These are phyloP conservation scores for Straminergon stramineum DNA, from an alignment of 225 moss, liverwort and hornwort genomes.

Conservation along the genomic window DNA sequence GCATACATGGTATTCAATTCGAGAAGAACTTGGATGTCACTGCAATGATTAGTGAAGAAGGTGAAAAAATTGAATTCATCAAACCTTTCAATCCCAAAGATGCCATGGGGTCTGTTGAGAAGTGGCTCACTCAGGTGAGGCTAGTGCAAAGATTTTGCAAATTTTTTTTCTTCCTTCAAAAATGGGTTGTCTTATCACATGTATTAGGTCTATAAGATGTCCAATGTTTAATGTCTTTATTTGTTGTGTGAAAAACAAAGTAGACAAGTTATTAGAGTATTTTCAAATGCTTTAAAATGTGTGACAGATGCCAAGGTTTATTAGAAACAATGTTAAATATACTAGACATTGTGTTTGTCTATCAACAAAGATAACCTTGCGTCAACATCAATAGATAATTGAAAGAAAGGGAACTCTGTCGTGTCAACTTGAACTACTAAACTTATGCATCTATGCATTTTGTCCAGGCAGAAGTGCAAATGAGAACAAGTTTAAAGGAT, in stretches of 20 bases:
- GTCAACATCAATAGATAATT: neutral
- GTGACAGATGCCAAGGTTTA: neutral
- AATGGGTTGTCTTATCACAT: rapidly evolving
- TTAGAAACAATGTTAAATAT: neutral
- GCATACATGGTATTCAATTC: slow-evolving; percentile 58
- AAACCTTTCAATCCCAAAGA: slow-evolving; percentile 72
- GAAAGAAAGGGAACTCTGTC: neutral
- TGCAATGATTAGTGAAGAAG: slow-evolving; percentile 74
- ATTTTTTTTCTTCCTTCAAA: neutral
- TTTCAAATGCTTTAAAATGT: neutral
- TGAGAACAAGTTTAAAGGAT: slow-evolving; percentile 53
- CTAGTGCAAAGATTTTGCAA: neutral
- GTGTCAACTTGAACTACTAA: neutral
- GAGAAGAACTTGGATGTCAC: slow-evolving; percentile 23
- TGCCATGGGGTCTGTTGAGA: slow-evolving; percentile 75
- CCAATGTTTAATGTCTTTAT: neutral
- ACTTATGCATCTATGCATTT: neutral
- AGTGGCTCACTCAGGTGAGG: slow-evolving; percentile 64
- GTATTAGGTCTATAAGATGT: neutral
- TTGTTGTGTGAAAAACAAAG: rapidly evolving
- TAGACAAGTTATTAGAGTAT: neutral
- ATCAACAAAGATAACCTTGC: rapidly evolving
- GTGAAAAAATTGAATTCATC: slow-evolving; percentile 60
- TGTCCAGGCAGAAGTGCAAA: slow-evolving; percentile 57
- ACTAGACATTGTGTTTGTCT: neutral